These are phyloP conservation scores for Achaetomiella virescens DNA, from an alignment of 495 filamentous ascomycete species.

Conservation along the genomic window DNA sequence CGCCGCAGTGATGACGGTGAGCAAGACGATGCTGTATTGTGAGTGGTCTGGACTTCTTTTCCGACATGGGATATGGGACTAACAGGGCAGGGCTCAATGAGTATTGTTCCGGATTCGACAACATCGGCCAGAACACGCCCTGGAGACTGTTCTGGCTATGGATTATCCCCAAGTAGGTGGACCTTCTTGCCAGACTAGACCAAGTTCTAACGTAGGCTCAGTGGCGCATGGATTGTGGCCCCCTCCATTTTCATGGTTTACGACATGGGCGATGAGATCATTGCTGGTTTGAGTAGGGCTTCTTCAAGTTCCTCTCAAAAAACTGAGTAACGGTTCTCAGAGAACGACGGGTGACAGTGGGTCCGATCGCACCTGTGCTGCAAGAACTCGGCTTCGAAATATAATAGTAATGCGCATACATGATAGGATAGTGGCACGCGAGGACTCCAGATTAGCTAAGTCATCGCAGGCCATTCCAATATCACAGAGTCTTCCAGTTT, in stretches of 20 bases:
- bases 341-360: too few species aligned
- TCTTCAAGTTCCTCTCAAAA: neutral
- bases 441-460: too few species aligned
- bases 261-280: slow-evolving; percentile 61
- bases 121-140: slow-evolving; percentile 69
- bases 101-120: slow-evolving; percentile 65
- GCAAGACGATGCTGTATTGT: slow-evolving; percentile 88
- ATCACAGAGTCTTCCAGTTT: too few species aligned
- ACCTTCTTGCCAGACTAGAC: neutral
- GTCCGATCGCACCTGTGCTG: too few species aligned
- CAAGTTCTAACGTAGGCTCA: slow-evolving; percentile 30
- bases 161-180: slow-evolving; percentile 74
- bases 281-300: slow-evolving; percentile 50
- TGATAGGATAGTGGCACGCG: too few species aligned
- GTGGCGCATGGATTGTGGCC: slow-evolving; percentile 72
- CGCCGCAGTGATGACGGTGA: slow-evolving; percentile 71
- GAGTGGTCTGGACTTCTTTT: slow-evolving; percentile 26
- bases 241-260: slow-evolving; percentile 69
- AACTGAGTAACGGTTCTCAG: neutral
- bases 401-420: too few species aligned
- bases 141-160: slow-evolving; percentile 56
- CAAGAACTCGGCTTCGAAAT: too few species aligned
- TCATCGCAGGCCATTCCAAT: too few species aligned
- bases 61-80: neutral
- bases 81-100: slow-evolving; percentile 62